phyloP scores from a whole-genome alignment of 2,329 filamentous ascomycete species.

The Chrysoporthe puriensis region DNA sequence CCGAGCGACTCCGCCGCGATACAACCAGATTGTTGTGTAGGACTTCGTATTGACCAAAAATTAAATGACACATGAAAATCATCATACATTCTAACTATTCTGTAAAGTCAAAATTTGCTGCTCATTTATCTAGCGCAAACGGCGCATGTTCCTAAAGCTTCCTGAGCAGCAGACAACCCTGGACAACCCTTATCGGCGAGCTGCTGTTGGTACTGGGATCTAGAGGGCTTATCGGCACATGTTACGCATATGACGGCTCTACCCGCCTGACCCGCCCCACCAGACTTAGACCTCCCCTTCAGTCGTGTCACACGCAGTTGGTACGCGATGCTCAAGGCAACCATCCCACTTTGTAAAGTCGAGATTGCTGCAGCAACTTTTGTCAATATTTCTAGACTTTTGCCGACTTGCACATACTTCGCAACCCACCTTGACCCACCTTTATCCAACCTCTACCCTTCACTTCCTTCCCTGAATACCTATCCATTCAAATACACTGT shows the following conservation, averaged over 20 bases:
- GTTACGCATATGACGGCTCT: not conserved
- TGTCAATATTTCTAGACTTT: not conserved
- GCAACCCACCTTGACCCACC: not conserved
- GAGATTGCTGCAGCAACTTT: not conserved
- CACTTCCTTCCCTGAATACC: not conserved
- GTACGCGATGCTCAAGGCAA: too few relatives aligned
- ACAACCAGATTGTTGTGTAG: not conserved
- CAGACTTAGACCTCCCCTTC: not conserved
- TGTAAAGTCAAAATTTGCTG: not conserved
- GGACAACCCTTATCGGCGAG: constrained; percentile 2
- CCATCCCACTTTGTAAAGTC: not conserved
- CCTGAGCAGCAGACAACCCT: not conserved
- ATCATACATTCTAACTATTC: not conserved
- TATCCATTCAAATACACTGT: not conserved
- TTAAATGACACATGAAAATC: not conserved
- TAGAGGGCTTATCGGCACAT: not conserved
- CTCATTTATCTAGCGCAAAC: not conserved
- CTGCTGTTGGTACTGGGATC: not conserved
- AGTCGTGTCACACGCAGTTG: too few relatives aligned
- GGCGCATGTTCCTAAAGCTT: not conserved
- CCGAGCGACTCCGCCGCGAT: not conserved
- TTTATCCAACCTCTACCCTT: not conserved
- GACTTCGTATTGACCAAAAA: not conserved
- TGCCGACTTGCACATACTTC: not conserved
- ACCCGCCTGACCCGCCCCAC: not conserved